A percentile compares a stretch with the other conserved stretches of the same genome.
phyloP scores from a whole-genome alignment of 2,329 filamentous ascomycete species.

The Huntiella decipiens region DNA sequence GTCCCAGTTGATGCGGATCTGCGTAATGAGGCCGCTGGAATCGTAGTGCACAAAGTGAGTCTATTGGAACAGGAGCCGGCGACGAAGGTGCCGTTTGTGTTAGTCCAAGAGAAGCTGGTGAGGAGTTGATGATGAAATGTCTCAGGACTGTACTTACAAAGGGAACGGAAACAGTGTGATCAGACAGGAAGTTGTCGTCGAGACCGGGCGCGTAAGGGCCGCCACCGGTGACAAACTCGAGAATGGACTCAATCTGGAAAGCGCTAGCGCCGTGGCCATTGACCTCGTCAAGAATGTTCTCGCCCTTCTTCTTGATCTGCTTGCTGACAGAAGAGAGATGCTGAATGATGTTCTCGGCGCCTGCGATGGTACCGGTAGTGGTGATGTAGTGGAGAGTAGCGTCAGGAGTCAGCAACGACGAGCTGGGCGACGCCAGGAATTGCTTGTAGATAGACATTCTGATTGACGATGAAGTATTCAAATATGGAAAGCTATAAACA shows the following conservation, averaged over 20 bases:
- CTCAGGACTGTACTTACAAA: constrained; percentile 42
- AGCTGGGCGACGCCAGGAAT: constrained; percentile 49
- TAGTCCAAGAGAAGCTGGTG: too few species aligned
- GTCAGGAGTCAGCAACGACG: constrained; percentile 42
- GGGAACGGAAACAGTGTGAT: constrained; percentile 59
- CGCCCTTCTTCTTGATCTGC: constrained; percentile 64
- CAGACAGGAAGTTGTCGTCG: constrained; percentile 84
- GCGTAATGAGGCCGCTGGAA: constrained; percentile 54
- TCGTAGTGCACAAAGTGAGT: constrained; percentile 81
- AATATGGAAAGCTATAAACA: too few species aligned
- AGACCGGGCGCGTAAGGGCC: constrained; percentile 74
- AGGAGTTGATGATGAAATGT: background rate
- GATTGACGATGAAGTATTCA: too few species aligned
- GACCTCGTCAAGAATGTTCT: constrained; percentile 55
- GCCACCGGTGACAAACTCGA: constrained; percentile 67
- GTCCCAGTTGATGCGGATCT: constrained; percentile 87
- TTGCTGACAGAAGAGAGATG: constrained; percentile 55
- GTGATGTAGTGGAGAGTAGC: constrained; percentile 75
- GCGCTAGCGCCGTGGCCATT: constrained; percentile 58
- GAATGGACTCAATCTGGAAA: constrained; percentile 62
- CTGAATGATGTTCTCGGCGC: constrained; percentile 60
- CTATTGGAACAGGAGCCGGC: constrained; percentile 23
- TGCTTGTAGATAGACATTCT: constrained; percentile 37
- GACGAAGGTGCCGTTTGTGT: too few species aligned
- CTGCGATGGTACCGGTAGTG: constrained; percentile 56